phyloP scores from a whole-genome alignment of 495 filamentous ascomycete species.

The Penicillium simplicissimum region DNA sequence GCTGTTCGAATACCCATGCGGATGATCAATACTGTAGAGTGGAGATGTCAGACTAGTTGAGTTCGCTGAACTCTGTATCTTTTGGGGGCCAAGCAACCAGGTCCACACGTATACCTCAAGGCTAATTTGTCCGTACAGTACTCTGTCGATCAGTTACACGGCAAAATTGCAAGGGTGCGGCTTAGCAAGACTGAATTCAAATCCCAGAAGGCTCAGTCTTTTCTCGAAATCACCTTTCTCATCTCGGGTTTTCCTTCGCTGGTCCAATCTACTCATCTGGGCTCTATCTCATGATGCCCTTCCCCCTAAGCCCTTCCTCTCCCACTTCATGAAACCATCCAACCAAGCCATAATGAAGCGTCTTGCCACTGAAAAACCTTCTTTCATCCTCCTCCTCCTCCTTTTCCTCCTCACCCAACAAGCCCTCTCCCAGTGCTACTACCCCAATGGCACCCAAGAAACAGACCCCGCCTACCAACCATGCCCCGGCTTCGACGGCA shows the following conservation, averaged over 20 bases:
- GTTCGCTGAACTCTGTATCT: not conserved
- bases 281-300: too few species aligned
- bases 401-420: not conserved
- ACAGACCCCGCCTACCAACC: conserved; percentile 6
- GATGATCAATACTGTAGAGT: not conserved
- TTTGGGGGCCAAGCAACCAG: not conserved
- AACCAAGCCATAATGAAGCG: not conserved
- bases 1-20: not conserved
- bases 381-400: not conserved
- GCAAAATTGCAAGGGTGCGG: not conserved
- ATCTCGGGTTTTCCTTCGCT: not conserved
- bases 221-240: not conserved
- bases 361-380: not conserved
- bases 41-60: not conserved
- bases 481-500: conserved; percentile 10
- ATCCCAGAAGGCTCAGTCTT: not conserved
- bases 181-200: not conserved
- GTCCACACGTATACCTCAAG: too few species aligned
- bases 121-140: too few species aligned
- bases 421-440: not conserved
- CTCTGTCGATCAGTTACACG: not conserved
- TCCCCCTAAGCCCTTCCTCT: too few species aligned
- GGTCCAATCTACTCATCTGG: not conserved
- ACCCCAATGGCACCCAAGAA: not conserved
- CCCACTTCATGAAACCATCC: not conserved